These are phyloP conservation scores for Candida tammaniensis DNA, from an alignment of 805 yeast genomes.

Conservation along the genomic window DNA sequence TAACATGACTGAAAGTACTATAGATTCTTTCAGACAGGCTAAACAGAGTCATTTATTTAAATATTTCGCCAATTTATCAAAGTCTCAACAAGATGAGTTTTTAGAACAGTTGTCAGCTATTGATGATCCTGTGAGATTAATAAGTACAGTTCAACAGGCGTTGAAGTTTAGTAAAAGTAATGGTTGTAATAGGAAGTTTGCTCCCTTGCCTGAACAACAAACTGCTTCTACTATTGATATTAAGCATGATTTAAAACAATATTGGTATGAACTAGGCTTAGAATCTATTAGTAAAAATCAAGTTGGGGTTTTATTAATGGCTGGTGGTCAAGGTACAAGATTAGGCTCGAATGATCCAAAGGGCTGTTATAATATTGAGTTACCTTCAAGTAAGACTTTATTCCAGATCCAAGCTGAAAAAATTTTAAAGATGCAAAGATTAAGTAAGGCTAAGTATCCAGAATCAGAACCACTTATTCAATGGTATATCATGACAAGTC, in stretches of 20 bases:
- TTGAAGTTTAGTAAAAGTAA: slow-evolving; percentile 33
- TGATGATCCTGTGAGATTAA: slow-evolving; percentile 39
- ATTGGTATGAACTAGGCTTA: slow-evolving; percentile 56
- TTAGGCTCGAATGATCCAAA: slow-evolving; percentile 88
- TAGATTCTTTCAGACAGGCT: slow-evolving; percentile 39
- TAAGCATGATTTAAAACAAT: slow-evolving; percentile 21
- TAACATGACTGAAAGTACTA: slow-evolving; percentile 16
- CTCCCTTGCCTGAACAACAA: slow-evolving; percentile 47
- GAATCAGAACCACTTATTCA: slow-evolving; percentile 43
- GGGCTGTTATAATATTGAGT: slow-evolving; percentile 86
- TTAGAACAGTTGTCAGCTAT: slow-evolving; percentile 41
- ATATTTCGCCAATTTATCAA: slow-evolving; percentile 40
- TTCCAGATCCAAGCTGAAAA: slow-evolving; percentile 94
- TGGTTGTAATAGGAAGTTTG: slow-evolving; percentile 25
- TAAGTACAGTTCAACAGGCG: slow-evolving; percentile 46
- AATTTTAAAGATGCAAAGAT: slow-evolving; percentile 56
- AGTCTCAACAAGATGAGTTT: slow-evolving; percentile 33
- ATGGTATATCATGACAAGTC: slow-evolving; percentile 95
- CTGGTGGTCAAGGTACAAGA: slow-evolving; percentile 98
- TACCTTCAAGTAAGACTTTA: slow-evolving; percentile 80
- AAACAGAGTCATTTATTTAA: slow-evolving; percentile 54
- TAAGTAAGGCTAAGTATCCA: slow-evolving; percentile 40
- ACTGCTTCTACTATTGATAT: slow-evolving; percentile 52
- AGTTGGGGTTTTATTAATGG: slow-evolving; percentile 90
- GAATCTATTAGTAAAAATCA: slow-evolving; percentile 64